Percentiles rank a stretch among this genome's conserved stretches.
These are phyloP conservation scores for Juglanconis oblonga DNA, from an alignment of 2,329 filamentous ascomycete genomes.

Conservation along the genomic window DNA sequence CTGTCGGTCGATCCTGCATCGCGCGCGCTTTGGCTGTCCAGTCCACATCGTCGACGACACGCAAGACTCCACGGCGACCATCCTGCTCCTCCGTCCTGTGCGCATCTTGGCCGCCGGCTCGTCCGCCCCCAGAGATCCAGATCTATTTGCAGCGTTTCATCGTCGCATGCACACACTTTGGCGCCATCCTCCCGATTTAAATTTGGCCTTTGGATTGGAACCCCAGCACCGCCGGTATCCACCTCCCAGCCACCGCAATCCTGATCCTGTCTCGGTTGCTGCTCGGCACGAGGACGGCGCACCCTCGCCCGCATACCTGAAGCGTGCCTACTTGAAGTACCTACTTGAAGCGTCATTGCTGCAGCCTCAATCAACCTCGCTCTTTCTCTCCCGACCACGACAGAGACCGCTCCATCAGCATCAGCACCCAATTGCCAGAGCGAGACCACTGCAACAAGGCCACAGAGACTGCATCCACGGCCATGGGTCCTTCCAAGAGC, in stretches of 20 bases:
- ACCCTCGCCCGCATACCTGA: neutral
- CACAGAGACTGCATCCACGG: constrained; percentile 34
- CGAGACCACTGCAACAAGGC: neutral
- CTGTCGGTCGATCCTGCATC: neutral
- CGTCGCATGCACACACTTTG: neutral
- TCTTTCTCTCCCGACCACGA: neutral
- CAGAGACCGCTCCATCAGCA: neutral
- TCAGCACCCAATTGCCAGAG: neutral
- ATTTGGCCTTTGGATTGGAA: neutral
- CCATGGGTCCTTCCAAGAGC: constrained; percentile 41
- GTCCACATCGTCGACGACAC: neutral
- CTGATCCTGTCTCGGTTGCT: constrained; percentile 1
- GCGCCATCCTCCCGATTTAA: neutral
- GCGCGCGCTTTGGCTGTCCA: neutral
- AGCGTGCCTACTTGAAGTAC: neutral
- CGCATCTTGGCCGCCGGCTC: neutral
- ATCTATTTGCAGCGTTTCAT: neutral
- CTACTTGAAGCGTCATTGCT: neutral
- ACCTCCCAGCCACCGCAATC: neutral
- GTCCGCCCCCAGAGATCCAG: neutral
- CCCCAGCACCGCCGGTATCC: neutral
- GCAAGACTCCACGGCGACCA: neutral
- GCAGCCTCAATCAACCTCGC: neutral
- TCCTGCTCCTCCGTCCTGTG: neutral
- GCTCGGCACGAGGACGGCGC: neutral